Base-by-base conservation (phyloP, 2,329 filamentous ascomycete genomes). In the Penicillium sp. region DNA sequence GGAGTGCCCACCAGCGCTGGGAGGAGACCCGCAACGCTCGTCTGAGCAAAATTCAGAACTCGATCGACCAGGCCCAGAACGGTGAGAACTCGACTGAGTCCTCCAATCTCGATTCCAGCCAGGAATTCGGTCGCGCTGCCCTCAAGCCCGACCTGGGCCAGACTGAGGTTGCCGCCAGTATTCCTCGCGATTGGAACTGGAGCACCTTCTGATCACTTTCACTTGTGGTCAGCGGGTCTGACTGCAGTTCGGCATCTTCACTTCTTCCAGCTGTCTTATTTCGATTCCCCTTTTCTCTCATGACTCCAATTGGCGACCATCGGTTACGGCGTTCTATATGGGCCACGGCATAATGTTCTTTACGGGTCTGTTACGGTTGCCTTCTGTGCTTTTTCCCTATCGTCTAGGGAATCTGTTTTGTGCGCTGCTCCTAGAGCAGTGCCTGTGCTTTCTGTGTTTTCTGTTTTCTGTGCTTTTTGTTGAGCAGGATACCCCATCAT, bases 151-250 rank as follows among this genome's bases (percentile, higher is more conserved):
- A 54, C 27, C 50, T 60, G 9, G 56, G 52, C 13, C 63, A 69
- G 45, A 62, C 63, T 11, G 74, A 76, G 46, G 74, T 76, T 46
- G 68, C 77, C 22, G 77, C 77, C 22, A 80, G 77, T 59, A 72
- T 80, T 46, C 77, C 78, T 42, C 72, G 74, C 42, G 77, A 78
- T 58, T 82, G 78, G 78, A 77, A 77, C 60, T 82, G 78, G 79
- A 81, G 78, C 67, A 82, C 79, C 27, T 82, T 82, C 59, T 82
- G 67, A 70, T 44, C 35, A 22, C 27, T 22, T 20, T 40, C 8
- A 11, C 14, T 28, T 47, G 46, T 46, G 44, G 44, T 50, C 45
- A 52, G 44, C 55, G 29, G 52, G 57, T 36, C 51, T 57, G 50
- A 22, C 44, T 40, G 49, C 40, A 52, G 44, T 35, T 46, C 14